These are phyloP conservation scores for Seiridium unicorne DNA, from an alignment of 2,329 filamentous ascomycete species.

Conservation along the genomic window DNA sequence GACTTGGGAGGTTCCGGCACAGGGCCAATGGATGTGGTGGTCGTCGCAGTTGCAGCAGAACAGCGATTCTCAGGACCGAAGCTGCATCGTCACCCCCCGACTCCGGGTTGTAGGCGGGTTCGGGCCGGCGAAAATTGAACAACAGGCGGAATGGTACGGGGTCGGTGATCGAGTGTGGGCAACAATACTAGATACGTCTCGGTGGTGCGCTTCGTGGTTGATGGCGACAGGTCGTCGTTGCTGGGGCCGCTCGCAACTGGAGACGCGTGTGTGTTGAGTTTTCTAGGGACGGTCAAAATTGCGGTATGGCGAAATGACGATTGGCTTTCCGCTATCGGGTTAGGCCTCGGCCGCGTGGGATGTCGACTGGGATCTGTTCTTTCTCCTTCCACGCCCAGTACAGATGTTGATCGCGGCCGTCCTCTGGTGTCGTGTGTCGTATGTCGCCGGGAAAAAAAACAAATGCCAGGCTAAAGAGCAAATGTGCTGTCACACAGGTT, in stretches of 20 bases:
- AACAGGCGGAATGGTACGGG: not conserved
- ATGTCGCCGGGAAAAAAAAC: too few species aligned
- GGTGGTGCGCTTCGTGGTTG: not conserved
- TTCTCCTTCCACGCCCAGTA: not conserved
- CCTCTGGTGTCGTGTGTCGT: too few species aligned
- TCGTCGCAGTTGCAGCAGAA: not conserved
- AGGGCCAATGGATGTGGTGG: not conserved
- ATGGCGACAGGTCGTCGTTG: not conserved
- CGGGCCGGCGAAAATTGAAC: not conserved
- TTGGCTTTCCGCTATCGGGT: constrained; percentile 9
- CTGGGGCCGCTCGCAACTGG: not conserved
- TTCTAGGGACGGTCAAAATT: constrained; percentile 4
- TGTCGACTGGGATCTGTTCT: not conserved
- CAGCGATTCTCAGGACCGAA: not conserved
- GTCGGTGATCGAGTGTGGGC: not conserved
- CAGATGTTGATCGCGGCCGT: not conserved
- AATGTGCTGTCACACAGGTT: too few species aligned
- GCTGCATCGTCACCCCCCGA: constrained; percentile 5
- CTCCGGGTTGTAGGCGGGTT: not conserved
- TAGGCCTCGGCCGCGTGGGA: constrained; percentile 2
- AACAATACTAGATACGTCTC: not conserved
- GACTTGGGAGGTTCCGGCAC: too few species aligned
- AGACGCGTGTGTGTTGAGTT: constrained; percentile 7
- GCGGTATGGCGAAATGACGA: constrained; percentile 1
- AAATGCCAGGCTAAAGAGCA: too few species aligned